Percentiles rank a stretch among this genome's conserved stretches.
Evolutionary conservation across 345 rosid species (phyloP).

Genomic region (Gossypium rotundifolium): DNA sequence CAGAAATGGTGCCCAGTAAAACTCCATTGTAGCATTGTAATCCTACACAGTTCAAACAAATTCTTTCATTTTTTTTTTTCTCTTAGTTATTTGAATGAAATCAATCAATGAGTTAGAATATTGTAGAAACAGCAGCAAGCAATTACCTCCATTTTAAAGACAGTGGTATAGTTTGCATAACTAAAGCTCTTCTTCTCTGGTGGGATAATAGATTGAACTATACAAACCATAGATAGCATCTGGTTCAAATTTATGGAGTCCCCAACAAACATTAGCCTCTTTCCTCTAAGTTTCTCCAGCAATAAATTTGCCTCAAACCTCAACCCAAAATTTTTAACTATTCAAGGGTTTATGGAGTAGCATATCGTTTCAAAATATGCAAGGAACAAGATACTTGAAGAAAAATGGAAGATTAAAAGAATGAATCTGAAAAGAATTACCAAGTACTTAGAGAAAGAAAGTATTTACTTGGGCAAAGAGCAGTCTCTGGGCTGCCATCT

Average conservation of each 20-base stretch:
- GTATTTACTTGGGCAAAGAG: constrained; percentile 61
- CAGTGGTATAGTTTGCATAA: constrained; percentile 26
- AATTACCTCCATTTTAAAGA: constrained; percentile 40
- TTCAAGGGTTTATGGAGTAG: too few species aligned
- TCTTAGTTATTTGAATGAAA: background rate
- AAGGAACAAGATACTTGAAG: background rate
- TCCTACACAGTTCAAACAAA: constrained; percentile 30
- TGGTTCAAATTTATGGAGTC: constrained; percentile 63
- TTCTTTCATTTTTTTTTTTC: background rate
- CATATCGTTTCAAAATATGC: too few species aligned
- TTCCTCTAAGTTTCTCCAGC: constrained; percentile 50
- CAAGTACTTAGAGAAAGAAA: background rate
- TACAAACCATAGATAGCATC: constrained; percentile 70
- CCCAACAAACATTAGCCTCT: constrained; percentile 63
- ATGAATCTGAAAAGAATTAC: background rate
- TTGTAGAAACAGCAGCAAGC: background rate
- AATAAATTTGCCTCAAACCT: constrained; percentile 50
- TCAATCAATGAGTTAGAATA: constrained; percentile 2
- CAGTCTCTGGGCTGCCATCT: constrained; percentile 94
- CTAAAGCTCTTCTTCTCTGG: constrained; percentile 35
- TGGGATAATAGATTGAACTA: constrained; percentile 44
- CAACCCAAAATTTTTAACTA: background rate
- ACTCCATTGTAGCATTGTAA: constrained; percentile 48
- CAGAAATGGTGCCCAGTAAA: constrained; percentile 66
- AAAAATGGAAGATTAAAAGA: background rate